phyloP scores from a whole-genome alignment of 805 yeast species.

The Allodekkera sacchari region DNA sequence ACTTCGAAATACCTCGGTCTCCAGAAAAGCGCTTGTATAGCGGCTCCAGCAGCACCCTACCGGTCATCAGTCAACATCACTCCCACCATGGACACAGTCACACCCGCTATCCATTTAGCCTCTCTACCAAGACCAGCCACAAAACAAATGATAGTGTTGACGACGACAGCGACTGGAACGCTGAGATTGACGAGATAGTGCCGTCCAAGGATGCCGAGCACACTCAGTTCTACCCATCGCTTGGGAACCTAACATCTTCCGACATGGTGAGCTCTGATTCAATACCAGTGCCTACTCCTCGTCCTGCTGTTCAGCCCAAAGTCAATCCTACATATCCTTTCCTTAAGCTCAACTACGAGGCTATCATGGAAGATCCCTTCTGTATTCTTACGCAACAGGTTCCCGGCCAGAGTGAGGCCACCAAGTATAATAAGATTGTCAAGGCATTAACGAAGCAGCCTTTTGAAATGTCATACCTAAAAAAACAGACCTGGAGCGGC shows the following conservation, averaged over 20 bases:
- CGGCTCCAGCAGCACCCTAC: too few relatives aligned
- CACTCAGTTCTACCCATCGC: not conserved
- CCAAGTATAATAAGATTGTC: constrained; percentile 61
- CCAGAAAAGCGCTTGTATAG: too few relatives aligned
- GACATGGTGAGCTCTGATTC: too few relatives aligned
- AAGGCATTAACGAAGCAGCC: constrained; percentile 42
- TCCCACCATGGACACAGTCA: too few relatives aligned
- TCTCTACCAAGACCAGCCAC: too few relatives aligned
- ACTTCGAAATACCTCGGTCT: too few relatives aligned
- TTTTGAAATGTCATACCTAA: constrained; percentile 63
- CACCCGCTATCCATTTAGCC: too few relatives aligned
- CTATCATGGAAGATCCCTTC: constrained; percentile 36
- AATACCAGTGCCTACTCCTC: not conserved
- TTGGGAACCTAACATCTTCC: not conserved
- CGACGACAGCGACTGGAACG: constrained; percentile 68
- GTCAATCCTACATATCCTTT: constrained; percentile 15
- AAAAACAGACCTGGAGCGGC: constrained; percentile 90
- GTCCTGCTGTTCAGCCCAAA: constrained; percentile 1
- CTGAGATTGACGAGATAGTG: constrained; percentile 45
- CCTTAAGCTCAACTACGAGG: constrained; percentile 23
- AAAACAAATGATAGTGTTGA: constrained; percentile 2
- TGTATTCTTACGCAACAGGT: constrained; percentile 22
- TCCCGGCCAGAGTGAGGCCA: constrained; percentile 33
- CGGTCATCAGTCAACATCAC: too few relatives aligned
- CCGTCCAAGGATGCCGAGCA: not conserved